Conservation (phyloP, 306 rosid genomes). For the Chamaecrista fasciculata region DNA sequence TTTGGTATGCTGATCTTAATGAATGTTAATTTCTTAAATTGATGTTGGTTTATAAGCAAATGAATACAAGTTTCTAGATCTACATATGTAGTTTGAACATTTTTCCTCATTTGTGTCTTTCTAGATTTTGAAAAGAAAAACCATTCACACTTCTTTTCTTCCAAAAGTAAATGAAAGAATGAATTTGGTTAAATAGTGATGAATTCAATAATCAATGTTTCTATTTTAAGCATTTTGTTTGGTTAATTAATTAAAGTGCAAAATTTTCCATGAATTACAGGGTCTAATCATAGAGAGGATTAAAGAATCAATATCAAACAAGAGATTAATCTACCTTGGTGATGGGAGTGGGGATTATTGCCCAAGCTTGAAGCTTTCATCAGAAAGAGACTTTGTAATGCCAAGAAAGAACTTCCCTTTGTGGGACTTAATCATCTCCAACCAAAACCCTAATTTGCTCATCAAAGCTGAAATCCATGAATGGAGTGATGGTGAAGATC, state of each 20-base stretch:
- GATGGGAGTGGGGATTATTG: slow-evolving; percentile 69
- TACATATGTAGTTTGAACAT: too few species aligned
- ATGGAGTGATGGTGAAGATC: slow-evolving; percentile 56
- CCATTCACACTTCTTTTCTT: too few species aligned
- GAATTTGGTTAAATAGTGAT: too few species aligned
- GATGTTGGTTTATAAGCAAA: background rate
- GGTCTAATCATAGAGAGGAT: slow-evolving; percentile 50
- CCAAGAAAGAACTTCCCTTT: slow-evolving; percentile 64
- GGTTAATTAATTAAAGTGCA: background rate
- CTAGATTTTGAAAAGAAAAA: too few species aligned
- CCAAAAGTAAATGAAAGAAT: too few species aligned
- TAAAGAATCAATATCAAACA: slow-evolving; percentile 31
- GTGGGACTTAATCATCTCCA: slow-evolving; percentile 65
- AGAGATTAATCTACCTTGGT: slow-evolving; percentile 57
- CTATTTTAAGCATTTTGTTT: background rate
- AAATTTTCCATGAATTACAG: slow-evolving; percentile 28
- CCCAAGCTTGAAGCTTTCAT: slow-evolving; percentile 51
- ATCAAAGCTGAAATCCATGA: slow-evolving; percentile 58
- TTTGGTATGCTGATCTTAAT: too few species aligned
- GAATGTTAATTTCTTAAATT: too few species aligned
- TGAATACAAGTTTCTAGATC: background rate
- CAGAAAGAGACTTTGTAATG: slow-evolving; percentile 51
- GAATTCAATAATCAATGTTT: too few species aligned
- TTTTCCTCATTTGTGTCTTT: too few species aligned
- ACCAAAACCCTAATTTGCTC: slow-evolving; percentile 40